Conservation (phyloP, 768 basidiomycete species). For the Agrocybe pediades region DNA sequence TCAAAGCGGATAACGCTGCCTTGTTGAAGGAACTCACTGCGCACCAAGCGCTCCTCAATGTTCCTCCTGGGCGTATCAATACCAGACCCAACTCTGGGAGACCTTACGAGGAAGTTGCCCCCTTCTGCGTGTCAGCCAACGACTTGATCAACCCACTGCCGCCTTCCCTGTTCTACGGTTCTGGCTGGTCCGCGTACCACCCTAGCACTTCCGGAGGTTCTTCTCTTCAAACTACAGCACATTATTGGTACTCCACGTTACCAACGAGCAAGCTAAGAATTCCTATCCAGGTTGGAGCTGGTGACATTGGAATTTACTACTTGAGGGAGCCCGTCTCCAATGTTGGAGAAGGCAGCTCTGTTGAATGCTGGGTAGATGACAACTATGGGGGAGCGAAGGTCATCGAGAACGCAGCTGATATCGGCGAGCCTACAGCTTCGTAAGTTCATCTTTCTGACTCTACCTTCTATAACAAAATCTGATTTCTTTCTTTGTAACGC, state of each 20-base stretch:
- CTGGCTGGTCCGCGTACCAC: constrained; percentile 86
- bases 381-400: constrained; percentile 79
- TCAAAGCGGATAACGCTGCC: constrained; percentile 30
- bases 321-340: constrained; percentile 64
- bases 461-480: constrained; percentile 1
- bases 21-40: constrained; percentile 16
- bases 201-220: constrained; percentile 46
- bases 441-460: constrained; percentile 39
- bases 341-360: constrained; percentile 63
- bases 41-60: constrained; percentile 37
- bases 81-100: constrained; percentile 54
- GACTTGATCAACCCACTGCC: constrained; percentile 97
- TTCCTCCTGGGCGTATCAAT: constrained; percentile 76
- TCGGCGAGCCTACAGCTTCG: constrained; percentile 64
- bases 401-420: constrained; percentile 76
- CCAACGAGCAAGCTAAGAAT: constrained; percentile 84
- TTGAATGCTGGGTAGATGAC: constrained; percentile 98
- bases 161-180: constrained; percentile 90
- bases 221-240: constrained; percentile 59
- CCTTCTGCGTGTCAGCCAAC: constrained; percentile 95
- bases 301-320: constrained; percentile 93
- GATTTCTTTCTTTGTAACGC: constrained; percentile 4
- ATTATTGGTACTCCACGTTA: constrained; percentile 93
- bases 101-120: constrained; percentile 83
- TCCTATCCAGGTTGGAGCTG: constrained; percentile 81